Percentiles rank a stretch among this genome's conserved stretches.
phyloP scores from a whole-genome alignment of 208 protist species.

The Blechomonas ayalai region DNA sequence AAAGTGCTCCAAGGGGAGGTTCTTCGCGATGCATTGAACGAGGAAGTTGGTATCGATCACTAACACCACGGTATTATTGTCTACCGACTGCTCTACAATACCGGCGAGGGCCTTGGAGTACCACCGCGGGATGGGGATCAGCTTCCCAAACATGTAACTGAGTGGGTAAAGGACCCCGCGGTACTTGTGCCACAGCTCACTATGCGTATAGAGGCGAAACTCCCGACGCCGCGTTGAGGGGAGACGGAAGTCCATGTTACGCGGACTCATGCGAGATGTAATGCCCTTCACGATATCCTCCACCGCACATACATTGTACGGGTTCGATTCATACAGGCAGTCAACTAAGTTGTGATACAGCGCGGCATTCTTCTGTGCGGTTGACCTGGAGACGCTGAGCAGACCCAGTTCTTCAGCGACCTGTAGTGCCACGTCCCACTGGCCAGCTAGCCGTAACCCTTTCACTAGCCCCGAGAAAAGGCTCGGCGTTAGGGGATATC shows the following conservation, averaged over 20 bases:
- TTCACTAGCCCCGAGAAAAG: conserved; percentile 55
- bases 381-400: conserved; percentile 28
- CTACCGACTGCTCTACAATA: conserved; percentile 27
- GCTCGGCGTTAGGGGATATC: conserved; percentile 24
- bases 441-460: conserved; percentile 31
- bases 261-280: conserved; percentile 33
- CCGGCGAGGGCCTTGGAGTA: conserved; percentile 32
- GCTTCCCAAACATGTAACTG: conserved; percentile 32
- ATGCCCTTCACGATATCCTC: conserved; percentile 54
- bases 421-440: conserved; percentile 45
- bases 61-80: conserved; percentile 23
- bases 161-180: conserved; percentile 30
- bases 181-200: conserved; percentile 46
- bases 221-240: conserved; percentile 4
- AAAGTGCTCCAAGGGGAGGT: conserved; percentile 67
- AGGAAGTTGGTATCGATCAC: conserved; percentile 86
- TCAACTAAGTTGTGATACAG: conserved; percentile 41
- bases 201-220: conserved; percentile 41
- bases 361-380: conserved; percentile 11
- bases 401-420: conserved; percentile 42
- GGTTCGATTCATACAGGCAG: conserved; percentile 59
- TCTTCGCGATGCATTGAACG: conserved; percentile 64
- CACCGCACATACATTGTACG: conserved; percentile 39
- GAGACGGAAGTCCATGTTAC: conserved; percentile 6
- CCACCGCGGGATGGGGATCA: conserved; percentile 32